A percentile compares a stretch with the other conserved stretches of the same genome.
phyloP scores from a whole-genome alignment of 140 eudicot genomes.

The Senecio squalidus region DNA sequence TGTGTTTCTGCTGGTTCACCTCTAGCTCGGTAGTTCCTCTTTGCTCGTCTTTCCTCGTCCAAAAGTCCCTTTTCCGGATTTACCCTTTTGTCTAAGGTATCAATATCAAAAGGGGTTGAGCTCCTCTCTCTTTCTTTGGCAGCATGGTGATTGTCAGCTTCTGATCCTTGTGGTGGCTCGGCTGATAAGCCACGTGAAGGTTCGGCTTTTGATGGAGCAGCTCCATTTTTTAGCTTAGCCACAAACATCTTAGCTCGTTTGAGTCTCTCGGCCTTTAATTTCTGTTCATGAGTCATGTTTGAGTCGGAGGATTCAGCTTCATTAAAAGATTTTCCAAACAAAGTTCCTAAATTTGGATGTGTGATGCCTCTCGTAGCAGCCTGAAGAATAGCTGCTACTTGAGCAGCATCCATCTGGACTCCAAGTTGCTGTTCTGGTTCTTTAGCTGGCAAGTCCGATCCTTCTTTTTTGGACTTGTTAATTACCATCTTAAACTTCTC shows the following conservation, averaged over 20 bases:
- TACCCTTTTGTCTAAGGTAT: conserved; percentile 18
- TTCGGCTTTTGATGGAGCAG: conserved; percentile 36
- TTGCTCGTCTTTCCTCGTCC: conserved; percentile 41
- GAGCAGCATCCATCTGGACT: conserved; percentile 71
- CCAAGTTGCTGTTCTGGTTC: conserved; percentile 36
- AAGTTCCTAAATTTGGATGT: conserved; percentile 41
- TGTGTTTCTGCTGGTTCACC: conserved; percentile 29
- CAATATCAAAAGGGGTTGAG: conserved; percentile 33
- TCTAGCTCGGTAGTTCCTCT: conserved; percentile 62
- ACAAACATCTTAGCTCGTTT: conserved; percentile 94
- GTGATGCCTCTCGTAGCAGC: conserved; percentile 92
- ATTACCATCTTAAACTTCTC: conserved; percentile 92
- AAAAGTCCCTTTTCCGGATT: conserved; percentile 37
- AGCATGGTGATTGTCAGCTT: conserved; percentile 19
- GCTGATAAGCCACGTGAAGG: conserved; percentile 45
- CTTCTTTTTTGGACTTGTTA: conserved; percentile 70
- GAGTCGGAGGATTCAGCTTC: conserved; percentile 51
- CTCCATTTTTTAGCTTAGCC: conserved; percentile 78
- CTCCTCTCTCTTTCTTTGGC: conserved; percentile 47
- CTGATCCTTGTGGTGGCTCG: conserved; percentile 53
- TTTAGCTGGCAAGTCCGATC: conserved; percentile 47
- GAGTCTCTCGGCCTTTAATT: conserved; percentile 81
- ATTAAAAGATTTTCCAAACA: conserved; percentile 28
- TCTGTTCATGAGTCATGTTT: conserved; percentile 58
- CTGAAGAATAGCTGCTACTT: conserved; percentile 96